A percentile compares a stretch with the other conserved stretches of the same genome.
phyloP scores from a whole-genome alignment of 495 filamentous ascomycete genomes.

The Lepraria neglecta region DNA sequence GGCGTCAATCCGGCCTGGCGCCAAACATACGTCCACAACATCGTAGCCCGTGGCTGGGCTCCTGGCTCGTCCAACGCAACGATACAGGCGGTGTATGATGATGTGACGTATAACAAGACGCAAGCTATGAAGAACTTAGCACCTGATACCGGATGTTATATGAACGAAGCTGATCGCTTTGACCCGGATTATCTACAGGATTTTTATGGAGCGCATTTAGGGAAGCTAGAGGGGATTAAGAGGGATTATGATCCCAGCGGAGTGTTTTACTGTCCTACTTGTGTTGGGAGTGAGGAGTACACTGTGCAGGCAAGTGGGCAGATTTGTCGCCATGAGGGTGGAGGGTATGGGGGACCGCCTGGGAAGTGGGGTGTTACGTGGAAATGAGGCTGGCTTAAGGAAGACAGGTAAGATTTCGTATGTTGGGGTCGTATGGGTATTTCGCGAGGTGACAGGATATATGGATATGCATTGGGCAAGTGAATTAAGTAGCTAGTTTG shows the following conservation, averaged over 20 bases:
- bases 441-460: too few species aligned
- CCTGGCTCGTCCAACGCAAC: conserved; percentile 35
- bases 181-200: conserved; percentile 41
- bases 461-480: too few species aligned
- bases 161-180: conserved; percentile 36
- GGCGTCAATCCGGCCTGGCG: conserved; percentile 44
- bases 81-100: conserved; percentile 37
- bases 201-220: conserved; percentile 47
- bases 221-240: conserved; percentile 38
- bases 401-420: too few species aligned
- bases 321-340: conserved; percentile 18
- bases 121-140: conserved; percentile 35
- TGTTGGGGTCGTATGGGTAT: too few species aligned
- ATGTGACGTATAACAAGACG: conserved; percentile 48
- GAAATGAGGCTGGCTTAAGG: too few species aligned
- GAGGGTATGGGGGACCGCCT: not conserved
- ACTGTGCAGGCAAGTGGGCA: conserved; percentile 20
- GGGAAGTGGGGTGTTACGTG: too few species aligned
- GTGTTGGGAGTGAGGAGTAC: conserved; percentile 47
- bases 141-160: conserved; percentile 36
- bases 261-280: conserved; percentile 41
- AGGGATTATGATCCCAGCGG: conserved; percentile 41
- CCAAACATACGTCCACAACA: conserved; percentile 35
- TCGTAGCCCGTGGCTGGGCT: conserved; percentile 37
- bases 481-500: too few species aligned